Evolutionary conservation across 2,329 filamentous ascomycete species (phyloP).

Genomic region (Dothidotthia symphoricarpi): DNA sequence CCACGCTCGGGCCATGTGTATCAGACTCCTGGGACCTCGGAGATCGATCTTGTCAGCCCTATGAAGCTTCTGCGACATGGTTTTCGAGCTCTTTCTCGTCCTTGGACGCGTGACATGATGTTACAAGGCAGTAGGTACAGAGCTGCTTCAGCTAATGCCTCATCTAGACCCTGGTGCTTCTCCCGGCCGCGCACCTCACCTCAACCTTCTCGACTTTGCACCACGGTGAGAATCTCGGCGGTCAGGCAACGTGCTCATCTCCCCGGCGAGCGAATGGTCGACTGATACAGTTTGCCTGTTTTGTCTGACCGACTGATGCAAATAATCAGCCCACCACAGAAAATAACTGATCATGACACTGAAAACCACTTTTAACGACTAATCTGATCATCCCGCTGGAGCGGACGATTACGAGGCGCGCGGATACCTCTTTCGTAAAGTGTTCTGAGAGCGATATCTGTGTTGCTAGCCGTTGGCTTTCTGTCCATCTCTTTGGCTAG

Average conservation of each 20-base stretch:
- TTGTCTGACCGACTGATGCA: slow-evolving; percentile 30
- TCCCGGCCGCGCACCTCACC: slow-evolving; percentile 15
- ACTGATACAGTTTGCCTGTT: slow-evolving; percentile 19
- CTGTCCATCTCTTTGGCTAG: slow-evolving; percentile 8
- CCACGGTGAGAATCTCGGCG: slow-evolving; percentile 29
- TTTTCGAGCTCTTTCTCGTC: slow-evolving; percentile 5
- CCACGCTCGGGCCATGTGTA: no score
- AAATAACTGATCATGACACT: slow-evolving; percentile 15
- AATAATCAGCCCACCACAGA: slow-evolving; percentile 13
- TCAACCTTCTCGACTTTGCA: slow-evolving; percentile 17
- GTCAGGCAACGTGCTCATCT: slow-evolving; percentile 26
- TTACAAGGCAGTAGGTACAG: slow-evolving; percentile 24
- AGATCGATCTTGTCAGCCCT: slow-evolving; percentile 21
- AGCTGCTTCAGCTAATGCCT: slow-evolving; percentile 17
- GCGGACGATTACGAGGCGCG: slow-evolving; percentile 24
- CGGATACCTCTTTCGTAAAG: slow-evolving; percentile 29
- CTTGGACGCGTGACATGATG: not conserved
- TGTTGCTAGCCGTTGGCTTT: slow-evolving; percentile 11
- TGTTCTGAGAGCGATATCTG: slow-evolving; percentile 14
- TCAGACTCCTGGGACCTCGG: no score
- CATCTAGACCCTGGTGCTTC: slow-evolving; percentile 32
- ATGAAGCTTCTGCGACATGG: slow-evolving; percentile 5
- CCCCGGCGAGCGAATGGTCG: slow-evolving; percentile 17
- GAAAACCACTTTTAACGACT: slow-evolving; percentile 18
- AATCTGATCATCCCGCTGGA: slow-evolving; percentile 18